Evolutionary conservation across 2,329 filamentous ascomycete species (phyloP).

Genomic region (Colletotrichum navitas): DNA sequence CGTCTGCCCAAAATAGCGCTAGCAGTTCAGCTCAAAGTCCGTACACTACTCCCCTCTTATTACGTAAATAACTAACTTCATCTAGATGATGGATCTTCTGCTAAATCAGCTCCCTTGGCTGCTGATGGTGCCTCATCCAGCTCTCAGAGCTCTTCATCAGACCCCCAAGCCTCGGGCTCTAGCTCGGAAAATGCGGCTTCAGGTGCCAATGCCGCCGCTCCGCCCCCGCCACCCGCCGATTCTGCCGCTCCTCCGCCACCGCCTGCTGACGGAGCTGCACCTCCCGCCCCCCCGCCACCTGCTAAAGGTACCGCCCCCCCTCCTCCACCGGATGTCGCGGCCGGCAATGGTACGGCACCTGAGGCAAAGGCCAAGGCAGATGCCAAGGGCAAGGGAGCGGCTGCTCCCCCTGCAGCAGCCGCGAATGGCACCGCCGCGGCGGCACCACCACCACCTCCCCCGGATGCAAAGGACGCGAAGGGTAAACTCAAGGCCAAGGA

Average conservation of each 20-base stretch:
- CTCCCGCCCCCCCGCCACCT: constrained; percentile 7
- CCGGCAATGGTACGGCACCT: constrained; percentile 17
- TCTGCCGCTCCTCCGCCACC: not conserved
- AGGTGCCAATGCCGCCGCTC: not conserved
- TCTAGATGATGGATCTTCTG: constrained; percentile 6
- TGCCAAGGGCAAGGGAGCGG: constrained; percentile 7
- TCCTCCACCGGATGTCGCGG: not conserved
- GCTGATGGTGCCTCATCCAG: constrained; percentile 22
- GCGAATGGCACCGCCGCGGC: constrained; percentile 12
- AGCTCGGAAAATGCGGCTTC: not conserved
- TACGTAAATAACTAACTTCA: not conserved
- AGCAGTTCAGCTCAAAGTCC: not conserved
- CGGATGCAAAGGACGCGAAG: constrained; percentile 17
- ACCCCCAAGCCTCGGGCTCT: not conserved
- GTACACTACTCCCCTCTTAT: no score
- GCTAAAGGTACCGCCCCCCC: not conserved
- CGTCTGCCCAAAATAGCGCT: no score
- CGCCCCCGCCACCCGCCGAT: constrained; percentile 14
- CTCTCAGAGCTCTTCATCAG: not conserved
- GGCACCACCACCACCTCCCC: not conserved
- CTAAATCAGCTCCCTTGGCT: constrained; percentile 6
- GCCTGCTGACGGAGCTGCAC: not conserved
- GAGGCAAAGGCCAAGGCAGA: constrained; percentile 10
- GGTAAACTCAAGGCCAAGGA: not conserved
- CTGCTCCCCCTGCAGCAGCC: constrained; percentile 3